A percentile compares a stretch with the other conserved stretches of the same genome.
These are phyloP conservation scores for Neurospora sp. DNA, from an alignment of 495 filamentous ascomycete genomes.

Conservation along the genomic window DNA sequence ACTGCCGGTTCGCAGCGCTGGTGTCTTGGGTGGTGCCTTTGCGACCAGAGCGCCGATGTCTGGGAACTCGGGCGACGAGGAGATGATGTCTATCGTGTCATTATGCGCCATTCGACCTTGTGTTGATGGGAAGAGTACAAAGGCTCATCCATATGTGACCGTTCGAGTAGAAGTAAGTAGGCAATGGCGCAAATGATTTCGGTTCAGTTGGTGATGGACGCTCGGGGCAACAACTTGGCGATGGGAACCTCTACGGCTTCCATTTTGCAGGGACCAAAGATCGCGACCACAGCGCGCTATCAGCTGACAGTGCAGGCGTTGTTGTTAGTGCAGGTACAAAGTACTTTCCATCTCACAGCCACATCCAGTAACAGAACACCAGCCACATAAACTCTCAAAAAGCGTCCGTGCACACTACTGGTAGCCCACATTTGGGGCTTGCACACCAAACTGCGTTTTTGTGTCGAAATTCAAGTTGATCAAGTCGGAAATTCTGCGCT, in stretches of 20 bases:
- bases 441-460: slow-evolving; percentile 18
- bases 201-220: not conserved
- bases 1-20: slow-evolving; percentile 23
- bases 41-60: slow-evolving; percentile 30
- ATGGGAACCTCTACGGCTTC: not conserved
- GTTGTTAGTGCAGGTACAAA: not conserved
- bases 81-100: slow-evolving; percentile 23
- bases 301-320: slow-evolving; percentile 16
- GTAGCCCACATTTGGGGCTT: slow-evolving; percentile 13
- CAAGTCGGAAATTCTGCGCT: slow-evolving; percentile 17
- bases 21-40: slow-evolving; percentile 17
- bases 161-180: not conserved
- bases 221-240: not conserved
- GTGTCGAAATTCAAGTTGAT: slow-evolving; percentile 18
- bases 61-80: slow-evolving; percentile 39
- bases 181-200: not conserved
- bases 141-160: not conserved
- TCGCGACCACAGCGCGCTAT: slow-evolving; percentile 11
- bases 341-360: not conserved
- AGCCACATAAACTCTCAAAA: not conserved
- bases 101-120: slow-evolving; percentile 17
- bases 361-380: not conserved
- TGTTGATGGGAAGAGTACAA: slow-evolving; percentile 23
- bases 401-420: slow-evolving; percentile 4
- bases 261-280: not conserved